A percentile compares a stretch with the other conserved stretches of the same genome.
These are phyloP conservation scores for Pseudofabraea citricarpa DNA, from an alignment of 2,329 filamentous ascomycete genomes.

Conservation along the genomic window DNA sequence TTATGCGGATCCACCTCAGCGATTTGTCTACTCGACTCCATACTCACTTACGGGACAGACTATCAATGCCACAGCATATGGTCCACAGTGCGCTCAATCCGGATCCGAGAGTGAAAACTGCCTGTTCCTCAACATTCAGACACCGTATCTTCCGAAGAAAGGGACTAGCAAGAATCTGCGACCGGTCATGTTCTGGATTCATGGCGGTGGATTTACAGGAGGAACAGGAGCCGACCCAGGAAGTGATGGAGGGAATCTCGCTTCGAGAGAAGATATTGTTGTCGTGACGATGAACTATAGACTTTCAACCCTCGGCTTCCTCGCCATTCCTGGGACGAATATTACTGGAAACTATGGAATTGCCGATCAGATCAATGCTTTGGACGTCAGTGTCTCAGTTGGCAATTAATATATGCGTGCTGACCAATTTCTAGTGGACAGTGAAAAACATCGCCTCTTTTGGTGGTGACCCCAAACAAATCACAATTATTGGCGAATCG, in stretches of 20 bases:
- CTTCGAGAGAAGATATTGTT: conserved; percentile 23
- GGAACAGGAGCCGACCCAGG: conserved; percentile 18
- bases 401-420: no score
- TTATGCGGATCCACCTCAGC: conserved; percentile 17
- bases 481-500: conserved; percentile 46
- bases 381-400: conserved; percentile 32
- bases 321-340: conserved; percentile 45
- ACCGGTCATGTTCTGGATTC: conserved; percentile 28
- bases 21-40: conserved; percentile 33
- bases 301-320: conserved; percentile 23
- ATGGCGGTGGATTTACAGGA: conserved; percentile 29
- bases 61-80: conserved; percentile 40
- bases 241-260: conserved; percentile 23
- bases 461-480: conserved; percentile 39
- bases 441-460: conserved; percentile 39
- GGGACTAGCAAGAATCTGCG: conserved; percentile 21
- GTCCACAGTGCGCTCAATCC: conserved; percentile 25
- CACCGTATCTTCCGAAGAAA: conserved; percentile 25
- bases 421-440: conserved; percentile 44
- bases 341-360: conserved; percentile 49
- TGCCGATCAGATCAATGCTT: conserved; percentile 43
- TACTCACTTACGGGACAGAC: conserved; percentile 40
- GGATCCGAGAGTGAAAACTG: conserved; percentile 26
- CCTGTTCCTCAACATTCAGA: conserved; percentile 32
- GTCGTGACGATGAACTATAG: conserved; percentile 24